Conservation (phyloP, 2,329 filamentous ascomycete genomes). For the Nigrospora osmanthi region DNA sequence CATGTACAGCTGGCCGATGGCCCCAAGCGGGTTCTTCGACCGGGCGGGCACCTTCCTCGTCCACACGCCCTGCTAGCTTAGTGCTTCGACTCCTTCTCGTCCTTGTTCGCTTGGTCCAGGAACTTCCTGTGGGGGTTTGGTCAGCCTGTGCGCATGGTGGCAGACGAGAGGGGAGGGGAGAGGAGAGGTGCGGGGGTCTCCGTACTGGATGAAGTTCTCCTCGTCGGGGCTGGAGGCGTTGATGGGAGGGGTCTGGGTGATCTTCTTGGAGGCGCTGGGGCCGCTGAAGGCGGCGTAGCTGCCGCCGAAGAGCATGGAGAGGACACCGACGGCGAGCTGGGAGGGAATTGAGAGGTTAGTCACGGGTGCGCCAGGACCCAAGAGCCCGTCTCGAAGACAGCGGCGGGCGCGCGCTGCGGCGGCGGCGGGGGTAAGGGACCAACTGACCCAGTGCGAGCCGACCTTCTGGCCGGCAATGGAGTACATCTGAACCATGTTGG, state of each 20-base stretch:
- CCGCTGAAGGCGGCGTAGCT: conserved; percentile 35
- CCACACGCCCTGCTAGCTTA: conserved; percentile 14
- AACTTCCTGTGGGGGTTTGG: conserved; percentile 32
- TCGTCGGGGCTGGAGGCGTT: conserved; percentile 55
- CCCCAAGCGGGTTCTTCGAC: neutral
- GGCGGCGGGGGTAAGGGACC: conserved; percentile 5
- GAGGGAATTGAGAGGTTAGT: conserved; percentile 1
- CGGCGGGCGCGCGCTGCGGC: neutral
- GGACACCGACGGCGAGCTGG: conserved; percentile 51
- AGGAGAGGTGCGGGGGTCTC: conserved; percentile 8
- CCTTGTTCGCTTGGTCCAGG: conserved; percentile 32
- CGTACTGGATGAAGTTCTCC: conserved; percentile 59
- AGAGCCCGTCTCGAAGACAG: neutral
- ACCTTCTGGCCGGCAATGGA: conserved; percentile 50
- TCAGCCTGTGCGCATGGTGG: neutral
- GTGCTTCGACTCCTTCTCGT: conserved; percentile 32
- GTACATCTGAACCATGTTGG: conserved; percentile 43
- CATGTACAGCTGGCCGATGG: conserved; percentile 5
- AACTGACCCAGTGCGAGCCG: conserved; percentile 53
- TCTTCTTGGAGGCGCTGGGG: conserved; percentile 30
- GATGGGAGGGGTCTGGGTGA: conserved; percentile 45
- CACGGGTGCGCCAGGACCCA: neutral
- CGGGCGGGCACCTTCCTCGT: neutral
- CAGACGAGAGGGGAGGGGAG: neutral
- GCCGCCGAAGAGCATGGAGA: conserved; percentile 42